These are phyloP conservation scores for Allium cepa DNA, from an alignment of 106 monocot species.

Conservation along the genomic window DNA sequence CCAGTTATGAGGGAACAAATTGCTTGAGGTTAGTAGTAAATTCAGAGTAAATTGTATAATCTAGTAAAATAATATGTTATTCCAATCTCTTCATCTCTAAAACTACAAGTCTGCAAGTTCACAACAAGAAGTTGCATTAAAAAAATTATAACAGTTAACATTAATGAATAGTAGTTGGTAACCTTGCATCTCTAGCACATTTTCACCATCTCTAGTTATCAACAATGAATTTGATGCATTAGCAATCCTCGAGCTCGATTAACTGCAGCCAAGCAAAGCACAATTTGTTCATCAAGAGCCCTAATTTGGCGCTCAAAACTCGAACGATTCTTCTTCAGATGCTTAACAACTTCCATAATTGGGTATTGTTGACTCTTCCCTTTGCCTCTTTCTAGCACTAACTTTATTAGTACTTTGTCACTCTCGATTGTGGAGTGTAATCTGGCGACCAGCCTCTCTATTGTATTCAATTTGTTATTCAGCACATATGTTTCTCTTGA, in stretches of 20 bases:
- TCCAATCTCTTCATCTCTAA: too few species aligned
- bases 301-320: conserved; percentile 41
- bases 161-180: too few species aligned
- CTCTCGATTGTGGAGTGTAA: conserved; percentile 66
- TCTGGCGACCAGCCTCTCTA: conserved; percentile 59
- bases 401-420: conserved; percentile 39
- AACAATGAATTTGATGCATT: conserved; percentile 32
- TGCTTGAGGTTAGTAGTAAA: too few species aligned
- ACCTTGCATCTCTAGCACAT: too few species aligned
- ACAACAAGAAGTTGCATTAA: too few species aligned
- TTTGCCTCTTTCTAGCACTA: conserved; percentile 38
- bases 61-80: too few species aligned
- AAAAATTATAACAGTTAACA: too few species aligned
- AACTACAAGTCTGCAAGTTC: too few species aligned
- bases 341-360: conserved; percentile 49
- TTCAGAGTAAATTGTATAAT: too few species aligned
- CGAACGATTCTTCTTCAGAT: conserved; percentile 39
- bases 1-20: too few species aligned
- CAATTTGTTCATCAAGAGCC: conserved; percentile 72
- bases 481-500: conserved; percentile 63
- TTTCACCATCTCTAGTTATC: too few species aligned
- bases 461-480: conserved; percentile 49
- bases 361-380: conserved; percentile 31
- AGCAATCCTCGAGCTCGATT: conserved; percentile 52
- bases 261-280: conserved; percentile 57